Evolutionary conservation across 371 early-diverging fungal species (phyloP), one percentile per base, ranked within the genome.

Genomic region (Sporodiniella umbellata): DNA sequence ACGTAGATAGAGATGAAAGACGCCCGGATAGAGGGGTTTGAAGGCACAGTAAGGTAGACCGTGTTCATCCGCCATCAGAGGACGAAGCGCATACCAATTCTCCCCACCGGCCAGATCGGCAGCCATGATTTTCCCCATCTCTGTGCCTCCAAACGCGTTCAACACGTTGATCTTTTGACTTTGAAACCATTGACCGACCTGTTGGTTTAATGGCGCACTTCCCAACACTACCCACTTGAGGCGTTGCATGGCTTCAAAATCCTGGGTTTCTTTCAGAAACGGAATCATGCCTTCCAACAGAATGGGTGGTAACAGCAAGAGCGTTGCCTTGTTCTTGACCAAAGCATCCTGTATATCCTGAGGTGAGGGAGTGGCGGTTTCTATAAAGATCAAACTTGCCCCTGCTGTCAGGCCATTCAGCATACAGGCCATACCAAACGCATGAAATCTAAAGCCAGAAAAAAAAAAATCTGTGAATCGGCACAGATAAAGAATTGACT

Each of bases 131-230:
- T 12, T 6, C 10, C 45, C 45, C 3, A 19, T 19, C 21, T 31
- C 31, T 7, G 21, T 31, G 18, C n/a, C 17, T 14, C 26, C 19
- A 15, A 25, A 15, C 21, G 23, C 8, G 21, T 11, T 18, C 14
- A 24, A 21, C 1, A 19, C 21, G 23, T 17, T 10, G 37, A 30
- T n/a, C 6, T 19, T 8, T 12, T 49, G 17, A 17, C 26, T 26
- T 3, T 28, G 17, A 31, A 25, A 22, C 22, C 21, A 42, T 10
- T 31, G 7, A 19, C 31, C 46, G 5, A 26, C 24, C 17, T 54
- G 48, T 22, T 24, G 8, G 2, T 42, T 40, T 17, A 54, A 40
- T 21, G 47, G 33, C 19, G 54, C 54, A 15, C 54, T 48, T 12
- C 31, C 45, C 8, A 45, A 30, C 21, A 31, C 19, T 18, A 11